Conservation (phyloP, 176 grass and related monocot genomes). For the Musa schizocarpa region DNA sequence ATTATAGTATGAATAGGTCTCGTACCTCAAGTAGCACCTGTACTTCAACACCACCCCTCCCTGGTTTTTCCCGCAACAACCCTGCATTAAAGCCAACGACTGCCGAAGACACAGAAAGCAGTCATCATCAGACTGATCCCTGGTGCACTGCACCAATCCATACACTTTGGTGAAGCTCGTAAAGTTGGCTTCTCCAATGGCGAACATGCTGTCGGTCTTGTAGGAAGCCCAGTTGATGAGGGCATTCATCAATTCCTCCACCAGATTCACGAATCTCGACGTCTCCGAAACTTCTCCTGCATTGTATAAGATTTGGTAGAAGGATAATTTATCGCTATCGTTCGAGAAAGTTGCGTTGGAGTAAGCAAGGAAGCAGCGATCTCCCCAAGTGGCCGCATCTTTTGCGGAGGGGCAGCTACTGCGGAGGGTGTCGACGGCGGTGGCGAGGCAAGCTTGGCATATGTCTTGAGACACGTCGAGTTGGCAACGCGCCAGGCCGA, state of each 20-base stretch:
- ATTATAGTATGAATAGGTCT: background rate
- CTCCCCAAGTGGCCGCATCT: slow-evolving; percentile 13
- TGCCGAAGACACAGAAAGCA: background rate
- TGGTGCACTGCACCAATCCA: slow-evolving; percentile 11
- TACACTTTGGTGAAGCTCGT: background rate
- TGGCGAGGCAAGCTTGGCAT: slow-evolving; percentile 28
- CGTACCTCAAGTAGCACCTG: background rate
- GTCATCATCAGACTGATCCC: background rate
- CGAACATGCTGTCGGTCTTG: background rate
- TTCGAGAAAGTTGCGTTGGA: slow-evolving; percentile 22
- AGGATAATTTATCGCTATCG: background rate
- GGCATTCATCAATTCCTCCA: background rate
- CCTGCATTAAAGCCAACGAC: background rate
- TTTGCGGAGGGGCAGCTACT: slow-evolving; percentile 8
- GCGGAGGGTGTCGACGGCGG: slow-evolving; percentile 8
- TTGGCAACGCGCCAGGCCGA: slow-evolving; percentile 35
- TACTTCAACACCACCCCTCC: background rate
- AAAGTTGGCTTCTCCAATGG: no score
- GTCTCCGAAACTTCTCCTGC: background rate
- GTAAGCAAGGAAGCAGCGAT: slow-evolving; percentile 17
- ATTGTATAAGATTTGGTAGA: accelerated
- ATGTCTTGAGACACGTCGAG: slow-evolving; percentile 19
- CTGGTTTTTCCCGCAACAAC: background rate
- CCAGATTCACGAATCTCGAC: background rate
- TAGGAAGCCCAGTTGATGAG: background rate